Percentiles rank a stretch among this genome's conserved stretches.
phyloP scores from a whole-genome alignment of 2,329 filamentous ascomycete species.

The Arthroderma sp. region DNA sequence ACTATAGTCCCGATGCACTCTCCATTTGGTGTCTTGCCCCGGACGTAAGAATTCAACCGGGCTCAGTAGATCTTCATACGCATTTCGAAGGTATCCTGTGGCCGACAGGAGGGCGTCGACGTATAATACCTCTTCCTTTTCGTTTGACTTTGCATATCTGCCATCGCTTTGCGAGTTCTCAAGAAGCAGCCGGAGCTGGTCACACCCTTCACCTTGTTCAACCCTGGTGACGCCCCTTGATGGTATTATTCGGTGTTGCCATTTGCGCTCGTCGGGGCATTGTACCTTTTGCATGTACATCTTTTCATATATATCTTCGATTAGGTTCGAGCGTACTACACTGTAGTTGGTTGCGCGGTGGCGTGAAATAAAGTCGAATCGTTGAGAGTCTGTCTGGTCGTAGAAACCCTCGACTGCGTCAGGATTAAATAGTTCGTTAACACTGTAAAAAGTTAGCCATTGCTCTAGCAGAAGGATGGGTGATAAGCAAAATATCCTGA shows the following conservation, averaged over 20 bases:
- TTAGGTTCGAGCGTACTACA: slow-evolving; percentile 78
- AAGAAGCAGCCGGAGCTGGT: slow-evolving; percentile 46
- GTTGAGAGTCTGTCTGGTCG: slow-evolving; percentile 49
- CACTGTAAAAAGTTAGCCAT: slow-evolving; percentile 35
- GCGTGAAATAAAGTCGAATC: slow-evolving; percentile 41
- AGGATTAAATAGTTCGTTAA: slow-evolving; percentile 95
- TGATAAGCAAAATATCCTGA: slow-evolving; percentile 13
- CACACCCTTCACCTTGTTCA: slow-evolving; percentile 38
- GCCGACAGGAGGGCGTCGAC: slow-evolving; percentile 75
- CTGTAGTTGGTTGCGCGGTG: slow-evolving; percentile 87
- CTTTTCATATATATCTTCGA: slow-evolving; percentile 75
- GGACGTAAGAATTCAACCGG: slow-evolving; percentile 54
- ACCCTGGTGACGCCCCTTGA: slow-evolving; percentile 53
- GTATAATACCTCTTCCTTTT: slow-evolving; percentile 49
- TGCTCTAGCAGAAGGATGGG: neutral
- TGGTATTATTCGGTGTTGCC: slow-evolving; percentile 70
- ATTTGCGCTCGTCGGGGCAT: slow-evolving; percentile 54
- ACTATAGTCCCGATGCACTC: slow-evolving; percentile 64
- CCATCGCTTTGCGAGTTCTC: slow-evolving; percentile 32
- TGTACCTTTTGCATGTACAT: slow-evolving; percentile 75
- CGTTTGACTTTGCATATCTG: slow-evolving; percentile 16
- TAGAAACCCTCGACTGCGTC: slow-evolving; percentile 67
- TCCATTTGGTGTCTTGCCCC: slow-evolving; percentile 43
- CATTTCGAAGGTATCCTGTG: slow-evolving; percentile 69
- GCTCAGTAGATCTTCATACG: slow-evolving; percentile 64